Base-by-base conservation (phyloP, 2,329 filamentous ascomycete species). In the Neopestalotiopsis clavispora region DNA sequence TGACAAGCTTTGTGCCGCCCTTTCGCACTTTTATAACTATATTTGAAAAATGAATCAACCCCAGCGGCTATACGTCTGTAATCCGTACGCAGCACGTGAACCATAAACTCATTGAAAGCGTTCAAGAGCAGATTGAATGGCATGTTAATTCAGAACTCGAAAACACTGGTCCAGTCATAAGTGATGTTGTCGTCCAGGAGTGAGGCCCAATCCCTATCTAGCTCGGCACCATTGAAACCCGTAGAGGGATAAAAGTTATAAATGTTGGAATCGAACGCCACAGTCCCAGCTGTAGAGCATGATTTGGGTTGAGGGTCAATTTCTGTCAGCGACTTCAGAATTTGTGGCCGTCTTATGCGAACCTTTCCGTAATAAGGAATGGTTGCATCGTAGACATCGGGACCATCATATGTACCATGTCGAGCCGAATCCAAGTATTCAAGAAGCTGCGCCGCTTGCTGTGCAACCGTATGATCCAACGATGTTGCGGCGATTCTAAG, bases 351-450 rank as follows among this genome's bases (percentile, higher is more conserved):
- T 14, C 56, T 20, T 13, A 67, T 67, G 23, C 52, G 38, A 14
- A 67, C 65, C 20, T 38, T 59, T 30, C 65, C 65, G 34, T 60
- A 67, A 20, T 49, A 67, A 4, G 65, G 65, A 2, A 67, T 34
- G 10, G 23, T 45, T 5, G 56, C 65, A 12, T 67, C 65, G 65
- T 67, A 67, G 30, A 34, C 23, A 17, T 67, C 65, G 28, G 65
- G 65, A 9, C 65, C 65, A n/a, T 14, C 12, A 32, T 67, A 67
- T 14, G 56, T 30, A 20, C 65, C 65, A 12, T 67, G 28, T 13
- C 52, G 56, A n/a, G 65, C 65, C 14, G 52, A 52, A 32, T 45
- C 58, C 13, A 67, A 56, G 34, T 67, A 67, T 17, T 45, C n/a
- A 5, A 67, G 56, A 23, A 67, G 30, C 32, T 67, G 65, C n/a